Base-by-base conservation (phyloP, 306 rosid genomes). In the Rosa chinensis region DNA sequence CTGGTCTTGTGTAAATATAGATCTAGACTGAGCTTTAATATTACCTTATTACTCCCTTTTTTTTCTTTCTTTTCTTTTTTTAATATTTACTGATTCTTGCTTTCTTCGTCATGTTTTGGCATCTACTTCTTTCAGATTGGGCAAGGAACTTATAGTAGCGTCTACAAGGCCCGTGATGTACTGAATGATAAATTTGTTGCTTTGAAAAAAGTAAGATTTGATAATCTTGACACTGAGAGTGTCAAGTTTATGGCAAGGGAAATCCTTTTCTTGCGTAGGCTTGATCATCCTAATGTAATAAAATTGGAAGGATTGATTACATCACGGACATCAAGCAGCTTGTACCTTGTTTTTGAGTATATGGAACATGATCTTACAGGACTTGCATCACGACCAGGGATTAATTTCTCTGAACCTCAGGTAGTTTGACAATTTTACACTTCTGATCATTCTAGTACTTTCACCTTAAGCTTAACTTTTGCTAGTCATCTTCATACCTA, bases 341-440 rank as follows among this genome's bases (percentile, higher is more conserved):
- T 94, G 80, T 94, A 94, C 85, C 95, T 94, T 82, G 83, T 94
- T 79, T 89, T 94, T 85, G 97, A 92, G 86, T 94, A 94, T 43
- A 94, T 92, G 99, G 94, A 94, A 59, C 99, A 94, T 66, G 99
- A 94, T 85, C 97, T 94, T 76, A 92, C 99, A 1, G 99, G 99
- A 53, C 99, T 94, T 56, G 90, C 86, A 78, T 82, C 97, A 39
- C 75, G 74, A 62, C 97, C 97, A 21, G 86, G 79, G 75, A 81
- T 90, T 72, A 92, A 91, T 78, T 89, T 94, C 84, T 82, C 90
- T 11, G 97, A 94, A 86, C 91, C 99, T 25, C 99, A 92, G 97
- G 99, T 94, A 87, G 40, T 28, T 11, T 37, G 43, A 69, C 66
- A 63, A 72, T 47, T 48, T 12, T 68, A 67, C 58, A 69, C 63